Conservation (phyloP, 176 grass and related monocot genomes). For the Secale cereale region DNA sequence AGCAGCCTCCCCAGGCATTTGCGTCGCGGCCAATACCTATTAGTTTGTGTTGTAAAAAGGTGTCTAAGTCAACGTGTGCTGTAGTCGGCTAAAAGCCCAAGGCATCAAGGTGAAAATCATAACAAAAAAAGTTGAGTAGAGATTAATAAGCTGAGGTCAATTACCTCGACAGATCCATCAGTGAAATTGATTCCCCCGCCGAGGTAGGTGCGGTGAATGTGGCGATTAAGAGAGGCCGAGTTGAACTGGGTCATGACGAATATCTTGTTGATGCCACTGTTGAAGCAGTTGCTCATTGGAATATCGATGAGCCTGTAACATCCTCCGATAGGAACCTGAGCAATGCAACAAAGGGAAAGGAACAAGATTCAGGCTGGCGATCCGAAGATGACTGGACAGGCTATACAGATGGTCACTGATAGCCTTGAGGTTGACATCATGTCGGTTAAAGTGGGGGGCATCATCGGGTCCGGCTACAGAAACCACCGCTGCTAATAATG, state of each 20-base stretch:
- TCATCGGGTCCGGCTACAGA: neutral
- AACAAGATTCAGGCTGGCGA: constrained; percentile 14
- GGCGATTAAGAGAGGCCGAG: constrained; percentile 66
- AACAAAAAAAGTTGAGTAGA: neutral
- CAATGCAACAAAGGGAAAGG: constrained; percentile 23
- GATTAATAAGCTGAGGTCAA: neutral
- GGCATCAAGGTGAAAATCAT: neutral
- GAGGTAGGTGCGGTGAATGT: constrained; percentile 57
- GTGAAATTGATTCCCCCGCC: constrained; percentile 64
- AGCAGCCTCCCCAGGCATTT: constrained; percentile 59
- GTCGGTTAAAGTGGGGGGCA: constrained; percentile 24
- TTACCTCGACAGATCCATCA: constrained; percentile 78
- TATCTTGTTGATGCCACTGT: constrained; percentile 76
- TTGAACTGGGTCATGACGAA: constrained; percentile 86
- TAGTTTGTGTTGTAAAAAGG: constrained; percentile 20
- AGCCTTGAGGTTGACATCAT: constrained; percentile 29
- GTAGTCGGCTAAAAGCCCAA: neutral
- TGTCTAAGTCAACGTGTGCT: neutral
- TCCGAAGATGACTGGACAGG: constrained; percentile 15
- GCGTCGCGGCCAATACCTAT: constrained; percentile 77
- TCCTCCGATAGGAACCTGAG: constrained; percentile 73
- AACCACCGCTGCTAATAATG: constrained; percentile 9
- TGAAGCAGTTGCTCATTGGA: constrained; percentile 83
- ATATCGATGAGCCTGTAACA: constrained; percentile 74
- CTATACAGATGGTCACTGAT: constrained; percentile 13